phyloP scores from a whole-genome alignment of 768 basidiomycete species.

The Tubosaeta brunneosetosa region DNA sequence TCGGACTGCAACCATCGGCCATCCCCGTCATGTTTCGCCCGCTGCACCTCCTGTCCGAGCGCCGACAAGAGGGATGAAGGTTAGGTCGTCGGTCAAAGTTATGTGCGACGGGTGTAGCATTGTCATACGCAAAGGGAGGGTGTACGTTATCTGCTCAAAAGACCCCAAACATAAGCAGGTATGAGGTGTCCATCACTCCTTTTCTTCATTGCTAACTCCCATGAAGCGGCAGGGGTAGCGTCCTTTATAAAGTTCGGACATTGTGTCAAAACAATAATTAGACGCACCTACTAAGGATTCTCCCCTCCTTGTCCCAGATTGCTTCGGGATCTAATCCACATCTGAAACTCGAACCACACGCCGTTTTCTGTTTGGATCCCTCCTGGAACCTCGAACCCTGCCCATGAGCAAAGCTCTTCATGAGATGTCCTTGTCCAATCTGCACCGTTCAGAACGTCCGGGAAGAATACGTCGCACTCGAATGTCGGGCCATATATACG shows the following conservation, averaged over 20 bases:
- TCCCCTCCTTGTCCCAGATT: not conserved
- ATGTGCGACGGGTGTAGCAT: constrained; percentile 94
- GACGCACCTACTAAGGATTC: constrained; percentile 3
- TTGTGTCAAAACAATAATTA: not conserved
- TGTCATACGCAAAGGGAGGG: constrained; percentile 83
- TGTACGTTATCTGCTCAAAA: constrained; percentile 89
- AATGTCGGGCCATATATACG: constrained; percentile 72
- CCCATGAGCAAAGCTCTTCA: constrained; percentile 67
- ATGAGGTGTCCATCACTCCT: constrained; percentile 15
- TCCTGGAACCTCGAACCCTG: constrained; percentile 68
- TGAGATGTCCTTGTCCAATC: constrained; percentile 60
- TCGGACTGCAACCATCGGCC: constrained; percentile 35
- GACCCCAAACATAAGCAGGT: constrained; percentile 99
- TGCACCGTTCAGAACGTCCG: constrained; percentile 52
- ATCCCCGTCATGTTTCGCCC: constrained; percentile 27
- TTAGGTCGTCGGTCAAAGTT: constrained; percentile 87
- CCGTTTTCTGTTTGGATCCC: constrained; percentile 81
- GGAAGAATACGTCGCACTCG: constrained; percentile 85
- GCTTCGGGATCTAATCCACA: constrained; percentile 67
- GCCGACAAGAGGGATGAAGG: constrained; percentile 86
- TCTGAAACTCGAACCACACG: constrained; percentile 86
- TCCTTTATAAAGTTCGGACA: not conserved
- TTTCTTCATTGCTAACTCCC: constrained; percentile 11
- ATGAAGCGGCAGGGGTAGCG: constrained; percentile 62
- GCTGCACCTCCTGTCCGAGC: constrained; percentile 25